Evolutionary conservation across 2,329 filamentous ascomycete genomes (phyloP), one percentile per base, ranked within the genome.

Genomic region (Cadophora luteo-olivacea): DNA sequence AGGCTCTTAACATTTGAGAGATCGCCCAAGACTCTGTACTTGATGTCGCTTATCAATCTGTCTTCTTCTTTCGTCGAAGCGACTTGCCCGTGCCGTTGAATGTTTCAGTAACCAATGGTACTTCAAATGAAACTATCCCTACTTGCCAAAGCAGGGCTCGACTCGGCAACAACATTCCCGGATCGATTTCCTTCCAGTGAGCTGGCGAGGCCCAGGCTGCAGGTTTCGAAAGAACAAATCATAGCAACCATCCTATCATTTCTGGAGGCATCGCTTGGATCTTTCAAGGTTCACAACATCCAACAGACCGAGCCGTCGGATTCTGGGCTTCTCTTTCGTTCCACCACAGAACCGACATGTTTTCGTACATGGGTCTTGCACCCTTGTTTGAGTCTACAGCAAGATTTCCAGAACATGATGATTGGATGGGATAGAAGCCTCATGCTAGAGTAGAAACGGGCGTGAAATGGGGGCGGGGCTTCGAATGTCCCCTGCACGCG

Each of bases 361-460:
- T 12, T 12, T 12, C 8, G 41, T 45, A 45, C 41, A 45, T 16
- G 16, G 33, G 19, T 11, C 9, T 19, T 29, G 29, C 52, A 45
- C 52, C n/a, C 33, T 38, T 5, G 57, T 29, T n/a, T 45, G 19
- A 45, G 8, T 45, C 24, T 60, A 5, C 55, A 25, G 57, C 57
- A 60, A n/a, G 25, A 45, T 60, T 29, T 9, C 57, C 36, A 60
- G 36, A 19, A 25, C 2, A 12, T 38, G 41, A 38, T 25, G n/a
- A 60, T 60, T 60, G 57, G 57, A 22, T 5, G 29, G 57, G 57
- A 60, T 38, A 33, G 36, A 45, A 38, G n/a, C 33, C 36, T 60
- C 33, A 45, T 25, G 22, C 57, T n/a, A 60, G 45, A 45, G 16
- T 45, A 16, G 12, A 19, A 2, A 25, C 57, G 57, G 36, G 11